Conservation (phyloP, 768 basidiomycete species). For the Kwoniella sp. region DNA sequence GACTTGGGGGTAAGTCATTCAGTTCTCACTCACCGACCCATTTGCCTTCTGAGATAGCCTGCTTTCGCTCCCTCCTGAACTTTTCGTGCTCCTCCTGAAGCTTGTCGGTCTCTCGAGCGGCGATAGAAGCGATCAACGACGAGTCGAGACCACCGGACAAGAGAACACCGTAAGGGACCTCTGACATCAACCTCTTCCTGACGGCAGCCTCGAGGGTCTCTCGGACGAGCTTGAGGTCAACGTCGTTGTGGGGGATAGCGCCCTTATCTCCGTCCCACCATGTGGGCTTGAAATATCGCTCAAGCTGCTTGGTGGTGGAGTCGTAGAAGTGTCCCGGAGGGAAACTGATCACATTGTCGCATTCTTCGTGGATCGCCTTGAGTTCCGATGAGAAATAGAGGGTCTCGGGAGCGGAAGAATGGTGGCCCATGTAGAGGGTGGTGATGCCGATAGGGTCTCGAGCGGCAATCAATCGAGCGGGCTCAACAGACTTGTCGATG, state of each 20-base stretch:
- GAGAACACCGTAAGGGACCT: conserved; percentile 96
- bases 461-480: conserved; percentile 88
- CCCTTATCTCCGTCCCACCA: conserved; percentile 88
- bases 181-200: conserved; percentile 92
- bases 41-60: conserved; percentile 42
- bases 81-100: conserved; percentile 77
- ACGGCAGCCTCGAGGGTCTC: conserved; percentile 88
- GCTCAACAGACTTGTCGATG: conserved; percentile 86
- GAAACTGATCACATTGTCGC: conserved; percentile 92
- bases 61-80: conserved; percentile 61
- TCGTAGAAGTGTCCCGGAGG: conserved; percentile 97
- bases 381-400: conserved; percentile 95
- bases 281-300: conserved; percentile 80
- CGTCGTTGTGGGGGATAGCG: conserved; percentile 63
- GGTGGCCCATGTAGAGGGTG: conserved; percentile 97
- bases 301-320: conserved; percentile 73
- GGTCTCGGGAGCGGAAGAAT: conserved; percentile 74
- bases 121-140: conserved; percentile 92
- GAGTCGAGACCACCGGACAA: conserved; percentile 94
- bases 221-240: conserved; percentile 71
- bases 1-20: no score
- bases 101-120: conserved; percentile 91
- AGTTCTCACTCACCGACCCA: conserved; percentile 35
- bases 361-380: conserved; percentile 85
- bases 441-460: conserved; percentile 98